Conservation (phyloP, 345 rosid species). For the Eutrema heterophyllum region DNA sequence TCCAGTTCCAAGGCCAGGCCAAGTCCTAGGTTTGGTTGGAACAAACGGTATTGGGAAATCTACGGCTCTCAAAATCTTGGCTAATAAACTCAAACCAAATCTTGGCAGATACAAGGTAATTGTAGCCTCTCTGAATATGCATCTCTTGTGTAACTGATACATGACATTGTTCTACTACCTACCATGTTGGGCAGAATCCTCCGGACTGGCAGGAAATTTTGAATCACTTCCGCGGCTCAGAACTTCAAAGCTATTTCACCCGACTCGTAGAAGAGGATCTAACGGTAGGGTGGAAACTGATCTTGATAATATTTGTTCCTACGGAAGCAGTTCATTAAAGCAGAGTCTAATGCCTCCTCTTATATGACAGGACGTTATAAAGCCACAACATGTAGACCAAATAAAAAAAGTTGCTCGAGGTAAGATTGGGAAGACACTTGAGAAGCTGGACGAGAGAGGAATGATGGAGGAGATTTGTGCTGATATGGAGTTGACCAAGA, state of each 20-base stretch:
- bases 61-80: constrained; percentile 87
- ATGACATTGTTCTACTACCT: neutral
- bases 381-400: neutral
- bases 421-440: neutral
- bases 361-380: neutral
- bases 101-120: constrained; percentile 74
- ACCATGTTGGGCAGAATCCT: constrained; percentile 47
- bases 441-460: neutral
- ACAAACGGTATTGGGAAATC: constrained; percentile 96
- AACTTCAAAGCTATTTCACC: constrained; percentile 2
- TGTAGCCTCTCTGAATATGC: neutral
- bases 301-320: neutral
- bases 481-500: neutral
- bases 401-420: neutral
- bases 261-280: neutral
- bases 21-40: constrained; percentile 96
- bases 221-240: constrained; percentile 1
- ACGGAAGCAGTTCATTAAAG: neutral
- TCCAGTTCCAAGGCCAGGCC: constrained; percentile 93
- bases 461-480: neutral
- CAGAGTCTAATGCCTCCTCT: neutral
- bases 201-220: neutral
- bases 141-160: neutral
- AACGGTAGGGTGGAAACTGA: neutral
- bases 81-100: constrained; percentile 82